Percentiles rank a stretch among this genome's conserved stretches.
Conservation (phyloP, 1,284 basidiomycete genomes). For the Cryptococcus sp. region DNA sequence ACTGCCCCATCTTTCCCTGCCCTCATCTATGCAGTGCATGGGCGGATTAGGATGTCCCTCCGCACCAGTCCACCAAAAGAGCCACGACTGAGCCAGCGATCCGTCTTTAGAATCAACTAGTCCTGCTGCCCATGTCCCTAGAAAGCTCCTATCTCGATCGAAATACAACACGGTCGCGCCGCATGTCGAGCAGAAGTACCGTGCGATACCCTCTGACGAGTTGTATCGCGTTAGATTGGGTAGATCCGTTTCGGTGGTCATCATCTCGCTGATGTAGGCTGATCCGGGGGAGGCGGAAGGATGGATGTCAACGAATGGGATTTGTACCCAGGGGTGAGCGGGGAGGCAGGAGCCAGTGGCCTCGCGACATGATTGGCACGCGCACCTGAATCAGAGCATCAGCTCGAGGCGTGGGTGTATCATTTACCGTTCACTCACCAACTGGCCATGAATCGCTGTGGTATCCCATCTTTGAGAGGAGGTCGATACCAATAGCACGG, state of each 20-base stretch:
- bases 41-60: neutral
- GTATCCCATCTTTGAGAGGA: conserved; percentile 3
- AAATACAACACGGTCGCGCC: conserved; percentile 5
- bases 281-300: neutral
- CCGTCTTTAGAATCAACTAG: conserved; percentile 1
- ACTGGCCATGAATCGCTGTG: conserved; percentile 8
- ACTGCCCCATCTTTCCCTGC: conserved; percentile 1
- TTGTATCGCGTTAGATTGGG: no score
- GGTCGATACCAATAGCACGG: conserved; percentile 10
- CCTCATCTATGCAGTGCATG: neutral
- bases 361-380: conserved; percentile 4
- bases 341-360: conserved; percentile 4
- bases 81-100: neutral
- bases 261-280: no score
- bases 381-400: conserved; percentile 2
- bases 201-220: no score
- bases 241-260: no score
- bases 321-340: conserved; percentile 9
- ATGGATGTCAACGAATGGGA: conserved; percentile 4
- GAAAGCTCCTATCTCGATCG: neutral
- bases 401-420: neutral
- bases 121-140: neutral
- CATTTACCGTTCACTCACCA: conserved; percentile 2
- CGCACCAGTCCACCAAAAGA: conserved; percentile 6
- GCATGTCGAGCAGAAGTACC: conserved; percentile 1